Evolutionary conservation across 2,329 filamentous ascomycete species (phyloP).

Genomic region (Rhynchosporium agropyri): DNA sequence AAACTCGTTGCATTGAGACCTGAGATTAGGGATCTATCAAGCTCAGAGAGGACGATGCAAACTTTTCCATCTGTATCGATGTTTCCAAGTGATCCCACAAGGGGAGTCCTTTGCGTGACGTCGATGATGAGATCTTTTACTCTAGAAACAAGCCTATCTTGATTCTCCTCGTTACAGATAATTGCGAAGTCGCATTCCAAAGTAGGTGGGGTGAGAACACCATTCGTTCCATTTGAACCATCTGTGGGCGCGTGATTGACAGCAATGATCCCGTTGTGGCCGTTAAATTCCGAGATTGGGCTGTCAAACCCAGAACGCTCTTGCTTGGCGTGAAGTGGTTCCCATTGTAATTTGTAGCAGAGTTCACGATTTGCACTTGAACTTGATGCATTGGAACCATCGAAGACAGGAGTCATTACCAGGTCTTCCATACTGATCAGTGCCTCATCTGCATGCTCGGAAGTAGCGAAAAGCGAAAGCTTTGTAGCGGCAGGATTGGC

Average conservation of each 20-base stretch:
- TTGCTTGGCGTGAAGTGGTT: slow-evolving; percentile 38
- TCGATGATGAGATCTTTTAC: slow-evolving; percentile 43
- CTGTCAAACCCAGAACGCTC: slow-evolving; percentile 3
- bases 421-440: slow-evolving; percentile 45
- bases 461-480: slow-evolving; percentile 45
- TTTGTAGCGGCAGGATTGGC: slow-evolving; percentile 44
- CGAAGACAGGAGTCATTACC: slow-evolving; percentile 47
- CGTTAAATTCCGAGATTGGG: slow-evolving; percentile 6
- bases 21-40: slow-evolving; percentile 44
- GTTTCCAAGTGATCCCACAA: slow-evolving; percentile 40
- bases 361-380: slow-evolving; percentile 44
- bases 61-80: slow-evolving; percentile 40
- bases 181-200: slow-evolving; percentile 45
- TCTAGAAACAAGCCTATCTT: slow-evolving; percentile 43
- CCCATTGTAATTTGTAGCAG: slow-evolving; percentile 53
- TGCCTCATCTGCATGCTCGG: slow-evolving; percentile 39
- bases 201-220: slow-evolving; percentile 1
- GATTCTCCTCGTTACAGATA: slow-evolving; percentile 43
- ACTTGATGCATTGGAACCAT: slow-evolving; percentile 39
- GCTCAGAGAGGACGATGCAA: slow-evolving; percentile 53
- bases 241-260: neutral
- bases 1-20: slow-evolving; percentile 48
- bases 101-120: slow-evolving; percentile 43
- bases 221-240: slow-evolving; percentile 9
- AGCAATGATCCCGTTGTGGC: neutral